These are phyloP conservation scores for Mycosphaerella sp. DNA, from an alignment of 2,329 filamentous ascomycete species.

Conservation along the genomic window DNA sequence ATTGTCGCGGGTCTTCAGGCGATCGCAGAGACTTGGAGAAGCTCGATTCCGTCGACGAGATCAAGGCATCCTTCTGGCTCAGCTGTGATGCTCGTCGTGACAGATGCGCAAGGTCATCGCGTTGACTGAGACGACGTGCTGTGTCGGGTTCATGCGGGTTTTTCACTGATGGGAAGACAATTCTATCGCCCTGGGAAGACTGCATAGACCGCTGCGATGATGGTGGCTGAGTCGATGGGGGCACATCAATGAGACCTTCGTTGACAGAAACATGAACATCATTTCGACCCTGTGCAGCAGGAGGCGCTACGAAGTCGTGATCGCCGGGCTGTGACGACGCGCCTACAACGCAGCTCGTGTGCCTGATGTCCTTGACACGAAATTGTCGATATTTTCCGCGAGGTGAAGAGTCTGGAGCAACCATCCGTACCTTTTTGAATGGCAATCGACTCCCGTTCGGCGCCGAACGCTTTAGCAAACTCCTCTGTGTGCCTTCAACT, in stretches of 20 bases:
- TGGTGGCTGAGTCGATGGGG: constrained; percentile 20
- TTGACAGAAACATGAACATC: not conserved
- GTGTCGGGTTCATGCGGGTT: constrained; percentile 62
- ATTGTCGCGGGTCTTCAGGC: not conserved
- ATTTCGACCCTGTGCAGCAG: constrained; percentile 12
- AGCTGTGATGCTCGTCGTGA: constrained; percentile 12
- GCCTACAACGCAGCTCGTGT: constrained; percentile 1
- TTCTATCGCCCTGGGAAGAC: constrained; percentile 41
- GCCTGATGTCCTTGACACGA: constrained; percentile 24
- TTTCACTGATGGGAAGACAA: constrained; percentile 72
- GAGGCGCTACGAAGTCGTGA: constrained; percentile 12
- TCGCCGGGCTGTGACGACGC: constrained; percentile 8
- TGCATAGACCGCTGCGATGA: constrained; percentile 28
- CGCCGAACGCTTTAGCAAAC: constrained; percentile 22
- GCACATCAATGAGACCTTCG: not conserved
- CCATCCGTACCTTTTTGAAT: constrained; percentile 24
- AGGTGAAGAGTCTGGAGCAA: constrained; percentile 5
- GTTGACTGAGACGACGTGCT: constrained; percentile 60
- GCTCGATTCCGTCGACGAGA: not conserved
- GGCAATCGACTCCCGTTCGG: constrained; percentile 14
- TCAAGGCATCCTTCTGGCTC: constrained; percentile 7
- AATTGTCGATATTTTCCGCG: constrained; percentile 22
- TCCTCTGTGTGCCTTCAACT: constrained; percentile 1
- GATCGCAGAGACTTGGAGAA: constrained; percentile 2
- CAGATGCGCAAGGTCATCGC: constrained; percentile 33